These are phyloP conservation scores for Thelephora aurantiotincta DNA, from an alignment of 768 basidiomycete genomes.

Conservation along the genomic window DNA sequence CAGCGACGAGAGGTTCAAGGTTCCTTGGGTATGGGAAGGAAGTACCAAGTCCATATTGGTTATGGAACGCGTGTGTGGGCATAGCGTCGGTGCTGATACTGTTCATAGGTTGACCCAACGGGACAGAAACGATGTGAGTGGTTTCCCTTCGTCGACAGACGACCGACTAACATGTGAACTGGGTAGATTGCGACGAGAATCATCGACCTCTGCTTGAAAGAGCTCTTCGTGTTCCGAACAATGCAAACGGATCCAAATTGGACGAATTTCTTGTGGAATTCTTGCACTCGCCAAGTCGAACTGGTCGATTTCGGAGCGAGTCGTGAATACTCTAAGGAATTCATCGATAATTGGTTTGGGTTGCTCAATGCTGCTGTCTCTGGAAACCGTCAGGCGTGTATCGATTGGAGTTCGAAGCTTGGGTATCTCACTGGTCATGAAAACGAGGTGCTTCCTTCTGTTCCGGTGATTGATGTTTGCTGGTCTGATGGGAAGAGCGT, in stretches of 20 bases:
- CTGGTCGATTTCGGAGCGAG: conserved; percentile 96
- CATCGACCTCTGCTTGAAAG: conserved; percentile 75
- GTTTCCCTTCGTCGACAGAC: background rate
- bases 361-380: conserved; percentile 72
- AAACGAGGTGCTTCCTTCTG: conserved; percentile 36
- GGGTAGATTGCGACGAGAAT: conserved; percentile 70
- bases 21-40: conserved; percentile 78
- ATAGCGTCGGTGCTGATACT: conserved; percentile 59
- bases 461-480: background rate
- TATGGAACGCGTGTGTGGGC: conserved; percentile 75
- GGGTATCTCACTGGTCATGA: conserved; percentile 89
- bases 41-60: conserved; percentile 77
- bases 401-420: conserved; percentile 60
- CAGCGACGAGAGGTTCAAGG: conserved; percentile 52
- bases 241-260: conserved; percentile 99
- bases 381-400: conserved; percentile 53
- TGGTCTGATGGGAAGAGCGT: background rate
- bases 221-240: conserved; percentile 78
- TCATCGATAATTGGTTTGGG: conserved; percentile 78
- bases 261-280: conserved; percentile 93
- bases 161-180: background rate
- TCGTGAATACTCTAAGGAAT: conserved; percentile 67
- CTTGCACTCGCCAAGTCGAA: conserved; percentile 50
- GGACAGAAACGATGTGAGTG: conserved; percentile 58
- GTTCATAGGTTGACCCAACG: conserved; percentile 40